These are phyloP conservation scores for Trypanosoma platydactyli DNA, from an alignment of 208 protist species.

Conservation along the genomic window DNA sequence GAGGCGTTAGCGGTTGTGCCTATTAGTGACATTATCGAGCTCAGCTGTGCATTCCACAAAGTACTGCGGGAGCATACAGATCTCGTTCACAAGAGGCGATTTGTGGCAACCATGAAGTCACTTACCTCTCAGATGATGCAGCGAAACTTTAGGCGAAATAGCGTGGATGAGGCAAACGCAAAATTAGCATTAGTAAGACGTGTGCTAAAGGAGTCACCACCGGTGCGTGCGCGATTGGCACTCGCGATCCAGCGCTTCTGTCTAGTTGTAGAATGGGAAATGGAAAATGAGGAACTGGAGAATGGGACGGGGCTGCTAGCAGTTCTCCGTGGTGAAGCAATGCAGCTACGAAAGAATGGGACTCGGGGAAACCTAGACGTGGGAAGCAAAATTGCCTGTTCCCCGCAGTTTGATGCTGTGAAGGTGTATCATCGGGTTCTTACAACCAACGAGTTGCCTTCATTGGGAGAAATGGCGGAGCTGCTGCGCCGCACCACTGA, in stretches of 20 bases:
- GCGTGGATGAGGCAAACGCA: neutral
- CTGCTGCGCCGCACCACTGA: constrained; percentile 66
- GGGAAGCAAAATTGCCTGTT: constrained; percentile 1
- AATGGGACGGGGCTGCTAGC: constrained; percentile 47
- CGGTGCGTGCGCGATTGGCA: constrained; percentile 60
- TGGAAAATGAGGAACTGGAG: constrained; percentile 74
- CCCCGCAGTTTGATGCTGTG: constrained; percentile 43
- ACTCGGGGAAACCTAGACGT: neutral
- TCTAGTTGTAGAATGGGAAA: constrained; percentile 52
- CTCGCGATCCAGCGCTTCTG: constrained; percentile 80
- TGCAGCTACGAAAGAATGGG: neutral
- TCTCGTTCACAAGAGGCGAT: constrained; percentile 8
- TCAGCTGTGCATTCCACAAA: constrained; percentile 12
- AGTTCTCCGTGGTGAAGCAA: constrained; percentile 17
- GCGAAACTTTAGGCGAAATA: constrained; percentile 5
- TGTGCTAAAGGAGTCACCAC: constrained; percentile 43
- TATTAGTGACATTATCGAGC: constrained; percentile 21
- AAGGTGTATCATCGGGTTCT: constrained; percentile 64
- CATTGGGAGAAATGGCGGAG: constrained; percentile 73
- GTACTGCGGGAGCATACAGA: constrained; percentile 10
- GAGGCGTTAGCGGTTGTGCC: constrained; percentile 4
- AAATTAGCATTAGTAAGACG: constrained; percentile 39
- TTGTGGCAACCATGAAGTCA: constrained; percentile 17
- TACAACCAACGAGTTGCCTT: constrained; percentile 48
- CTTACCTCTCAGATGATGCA: constrained; percentile 19